phyloP scores from a whole-genome alignment of 345 rosid species.

The Stellera chamaejasme region DNA sequence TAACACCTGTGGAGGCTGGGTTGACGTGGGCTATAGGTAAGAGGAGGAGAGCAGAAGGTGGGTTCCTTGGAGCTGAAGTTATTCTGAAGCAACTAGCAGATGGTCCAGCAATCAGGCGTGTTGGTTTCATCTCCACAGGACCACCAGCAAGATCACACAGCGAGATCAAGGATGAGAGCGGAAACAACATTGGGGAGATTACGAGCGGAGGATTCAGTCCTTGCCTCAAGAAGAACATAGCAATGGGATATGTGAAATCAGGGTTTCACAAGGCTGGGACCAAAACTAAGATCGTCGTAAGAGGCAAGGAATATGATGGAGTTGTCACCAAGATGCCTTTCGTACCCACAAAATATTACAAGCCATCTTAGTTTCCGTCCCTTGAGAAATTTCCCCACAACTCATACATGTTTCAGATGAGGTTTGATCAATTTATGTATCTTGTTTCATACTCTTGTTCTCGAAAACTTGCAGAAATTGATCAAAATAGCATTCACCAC shows the following conservation, averaged over 20 bases:
- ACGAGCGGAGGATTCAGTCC: constrained; percentile 99
- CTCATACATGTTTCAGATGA: constrained; percentile 1
- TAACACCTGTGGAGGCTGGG: constrained; percentile 87
- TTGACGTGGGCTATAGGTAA: constrained; percentile 98
- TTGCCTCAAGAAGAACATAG: constrained; percentile 91
- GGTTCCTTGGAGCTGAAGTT: constrained; percentile 83
- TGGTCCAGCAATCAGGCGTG: constrained; percentile 86
- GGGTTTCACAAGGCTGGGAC: constrained; percentile 84
- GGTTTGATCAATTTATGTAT: too few relatives aligned
- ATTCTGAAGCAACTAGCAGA: constrained; percentile 85
- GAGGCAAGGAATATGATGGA: constrained; percentile 86
- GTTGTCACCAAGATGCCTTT: constrained; percentile 78
- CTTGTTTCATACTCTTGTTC: too few relatives aligned
- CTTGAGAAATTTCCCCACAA: background rate
- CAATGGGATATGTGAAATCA: constrained; percentile 96
- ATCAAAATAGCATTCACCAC: too few relatives aligned
- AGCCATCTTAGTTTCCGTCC: constrained; percentile 42
- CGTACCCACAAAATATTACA: constrained; percentile 78
- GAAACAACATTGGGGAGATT: constrained; percentile 74
- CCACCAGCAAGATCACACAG: constrained; percentile 96
- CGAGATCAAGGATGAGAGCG: constrained; percentile 74
- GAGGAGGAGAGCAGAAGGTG: constrained; percentile 91
- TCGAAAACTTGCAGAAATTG: too few relatives aligned
- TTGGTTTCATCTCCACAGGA: constrained; percentile 71
- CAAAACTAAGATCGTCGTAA: constrained; percentile 65